phyloP scores from a whole-genome alignment of 805 yeast species.

The Hanseniaspora nectarophila region DNA sequence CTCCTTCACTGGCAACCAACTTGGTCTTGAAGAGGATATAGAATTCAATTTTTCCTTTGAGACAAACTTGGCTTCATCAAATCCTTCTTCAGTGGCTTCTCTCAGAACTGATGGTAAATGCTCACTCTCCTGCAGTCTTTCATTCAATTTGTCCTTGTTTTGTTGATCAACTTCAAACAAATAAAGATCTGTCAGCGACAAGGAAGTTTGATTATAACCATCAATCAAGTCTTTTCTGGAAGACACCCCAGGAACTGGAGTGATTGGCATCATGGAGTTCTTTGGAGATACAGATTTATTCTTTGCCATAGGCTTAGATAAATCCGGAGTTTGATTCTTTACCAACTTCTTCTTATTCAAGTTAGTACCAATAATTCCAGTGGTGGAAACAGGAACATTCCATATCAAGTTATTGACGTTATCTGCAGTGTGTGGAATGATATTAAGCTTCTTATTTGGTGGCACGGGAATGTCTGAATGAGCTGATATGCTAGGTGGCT shows the following conservation, averaged over 20 bases:
- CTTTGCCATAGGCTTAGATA: background rate
- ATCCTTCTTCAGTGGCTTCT: constrained; percentile 30
- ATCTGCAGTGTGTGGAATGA: background rate
- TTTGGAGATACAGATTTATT: background rate
- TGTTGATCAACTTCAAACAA: constrained; percentile 17
- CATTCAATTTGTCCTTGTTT: constrained; percentile 12
- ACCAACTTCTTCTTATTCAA: background rate
- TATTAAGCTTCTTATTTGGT: background rate
- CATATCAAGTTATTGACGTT: constrained; percentile 33
- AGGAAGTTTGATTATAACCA: constrained; percentile 29
- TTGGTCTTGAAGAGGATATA: constrained; percentile 53
- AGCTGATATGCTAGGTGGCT: background rate
- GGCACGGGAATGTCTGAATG: background rate
- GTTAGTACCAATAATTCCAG: background rate
- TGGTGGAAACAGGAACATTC: constrained; percentile 41
- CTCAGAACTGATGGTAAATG: constrained; percentile 31
- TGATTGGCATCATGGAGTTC: constrained; percentile 30
- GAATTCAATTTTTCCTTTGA: constrained; percentile 48
- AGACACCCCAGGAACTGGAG: constrained; percentile 39
- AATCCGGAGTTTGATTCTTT: background rate
- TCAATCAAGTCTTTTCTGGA: constrained; percentile 17
- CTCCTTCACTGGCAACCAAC: constrained; percentile 59
- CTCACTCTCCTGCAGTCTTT: constrained; percentile 29
- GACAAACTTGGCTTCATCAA: constrained; percentile 50
- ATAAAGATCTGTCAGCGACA: constrained; percentile 34